phyloP scores from a whole-genome alignment of 2,329 filamentous ascomycete species.

The Gnomoniopsis sp. region DNA sequence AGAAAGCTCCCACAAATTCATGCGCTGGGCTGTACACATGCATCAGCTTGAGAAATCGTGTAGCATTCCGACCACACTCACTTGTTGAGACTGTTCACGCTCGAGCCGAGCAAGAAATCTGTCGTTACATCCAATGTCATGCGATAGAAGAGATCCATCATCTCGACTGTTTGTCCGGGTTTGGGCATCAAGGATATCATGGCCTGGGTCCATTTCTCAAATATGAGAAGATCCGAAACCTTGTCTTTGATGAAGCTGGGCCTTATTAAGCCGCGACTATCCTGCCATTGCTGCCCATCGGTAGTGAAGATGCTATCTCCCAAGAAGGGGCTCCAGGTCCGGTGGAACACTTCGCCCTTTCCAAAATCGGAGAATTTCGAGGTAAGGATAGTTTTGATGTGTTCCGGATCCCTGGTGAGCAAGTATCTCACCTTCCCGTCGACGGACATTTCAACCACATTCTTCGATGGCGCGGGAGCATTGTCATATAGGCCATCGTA shows the following conservation, averaged over 20 bases:
- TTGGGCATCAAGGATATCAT: conserved; percentile 57
- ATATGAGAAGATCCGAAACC: conserved; percentile 48
- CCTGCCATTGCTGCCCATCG: conserved; percentile 51
- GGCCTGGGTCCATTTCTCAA: conserved; percentile 56
- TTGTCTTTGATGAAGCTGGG: conserved; percentile 50
- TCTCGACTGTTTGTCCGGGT: conserved; percentile 52
- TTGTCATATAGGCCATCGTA: conserved; percentile 28
- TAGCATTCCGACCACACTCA: conserved; percentile 20
- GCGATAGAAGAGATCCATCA: conserved; percentile 61
- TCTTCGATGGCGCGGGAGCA: conserved; percentile 29
- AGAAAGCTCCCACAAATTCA: conserved; percentile 67
- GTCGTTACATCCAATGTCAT: conserved; percentile 66
- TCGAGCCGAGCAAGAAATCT: conserved; percentile 64
- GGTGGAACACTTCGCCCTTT: conserved; percentile 41
- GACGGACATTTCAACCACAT: conserved; percentile 35
- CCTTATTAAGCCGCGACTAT: conserved; percentile 49
- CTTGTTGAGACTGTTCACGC: conserved; percentile 43
- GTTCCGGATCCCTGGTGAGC: conserved; percentile 51
- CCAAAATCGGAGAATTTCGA: conserved; percentile 54
- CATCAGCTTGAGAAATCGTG: not conserved
- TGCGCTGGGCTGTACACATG: conserved; percentile 40
- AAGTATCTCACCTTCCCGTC: conserved; percentile 34
- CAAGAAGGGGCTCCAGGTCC: conserved; percentile 42
- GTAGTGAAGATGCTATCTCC: conserved; percentile 55
- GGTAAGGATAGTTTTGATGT: conserved; percentile 55